Conservation (phyloP, 805 yeast genomes). For the Vanderwaltozyma tropicalis region DNA sequence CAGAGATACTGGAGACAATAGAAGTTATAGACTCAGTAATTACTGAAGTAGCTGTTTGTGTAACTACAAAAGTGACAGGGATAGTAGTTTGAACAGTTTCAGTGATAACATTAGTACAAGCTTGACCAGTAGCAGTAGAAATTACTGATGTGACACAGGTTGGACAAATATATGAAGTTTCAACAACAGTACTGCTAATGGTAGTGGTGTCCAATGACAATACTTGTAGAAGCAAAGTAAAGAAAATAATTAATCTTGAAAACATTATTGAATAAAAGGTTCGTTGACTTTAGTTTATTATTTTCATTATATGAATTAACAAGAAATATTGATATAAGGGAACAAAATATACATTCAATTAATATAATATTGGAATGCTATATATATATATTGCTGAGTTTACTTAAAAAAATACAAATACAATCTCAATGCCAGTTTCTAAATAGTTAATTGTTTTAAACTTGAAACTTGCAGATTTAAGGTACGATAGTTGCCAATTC, state of each 20-base stretch:
- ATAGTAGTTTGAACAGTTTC: background rate
- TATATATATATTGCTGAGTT: no score
- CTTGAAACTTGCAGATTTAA: no score
- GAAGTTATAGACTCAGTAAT: background rate
- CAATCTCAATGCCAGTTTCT: no score
- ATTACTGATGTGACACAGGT: background rate
- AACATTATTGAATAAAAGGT: no score
- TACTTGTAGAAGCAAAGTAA: background rate
- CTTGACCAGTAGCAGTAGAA: background rate
- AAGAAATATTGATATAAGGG: no score
- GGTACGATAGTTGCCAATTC: no score
- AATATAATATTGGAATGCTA: no score
- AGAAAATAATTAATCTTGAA: background rate
- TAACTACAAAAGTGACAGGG: background rate
- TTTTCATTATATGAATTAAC: no score
- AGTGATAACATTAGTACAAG: background rate
- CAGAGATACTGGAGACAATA: background rate
- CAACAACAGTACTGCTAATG: background rate
- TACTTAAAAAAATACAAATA: no score
- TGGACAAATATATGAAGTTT: constrained; percentile 1
- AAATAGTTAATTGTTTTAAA: no score
- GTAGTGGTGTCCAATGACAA: constrained; percentile 1
- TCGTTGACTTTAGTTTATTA: no score
- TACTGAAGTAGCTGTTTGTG: background rate
- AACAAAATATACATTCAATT: no score